Evolutionary conservation across 2,329 filamentous ascomycete genomes (phyloP), one percentile per base, ranked within the genome.

Genomic region (Cytospora mali): DNA sequence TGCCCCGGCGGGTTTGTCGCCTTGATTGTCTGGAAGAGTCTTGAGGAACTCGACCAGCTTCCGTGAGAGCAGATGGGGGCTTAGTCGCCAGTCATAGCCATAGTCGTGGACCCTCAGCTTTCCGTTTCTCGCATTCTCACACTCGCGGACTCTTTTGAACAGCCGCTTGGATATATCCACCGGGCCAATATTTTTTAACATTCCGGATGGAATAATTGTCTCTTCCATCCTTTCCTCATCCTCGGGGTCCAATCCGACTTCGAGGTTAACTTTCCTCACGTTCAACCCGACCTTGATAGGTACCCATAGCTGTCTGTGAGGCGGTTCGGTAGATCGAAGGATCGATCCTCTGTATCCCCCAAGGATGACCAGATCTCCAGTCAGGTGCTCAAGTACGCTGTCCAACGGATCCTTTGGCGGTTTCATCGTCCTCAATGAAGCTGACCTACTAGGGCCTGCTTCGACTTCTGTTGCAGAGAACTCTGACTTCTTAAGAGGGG

Each of bases 61-160:
- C 52, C 81, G 80, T 3, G 90, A 93, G 0, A 95, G 82, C 0
- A 92, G 79, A 70, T 89, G 84, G 0, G 94, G 94, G 66, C 91
- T 95, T 46, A 97, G 79, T 18, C 94, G 84, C 94, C 94, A 98
- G 75, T 98, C 94, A 70, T 97, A 98, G 21, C 93, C 93, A 71
- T 94, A 98, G 69, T 97, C 89, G 80, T 93, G 93, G 0, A 97
- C 84, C 53, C 92, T 83, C 6, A 97, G 78, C 66, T 84, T 88
- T 9, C 91, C 92, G 4, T 79, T 81, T 58, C 84, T 83, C 1
- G 85, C 87, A 70, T 96, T 96, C 14, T 92, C 87, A 67, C 86
- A 91, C 33, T 88, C 87, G 55, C 86, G 83, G 23, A 97, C 75
- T 61, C 89, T 88, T 72, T 91, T 93, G 75, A 97, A 88, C 1